Evolutionary conservation across 2,329 filamentous ascomycete genomes (phyloP).

Genomic region (Ilyonectria mors-panacis): DNA sequence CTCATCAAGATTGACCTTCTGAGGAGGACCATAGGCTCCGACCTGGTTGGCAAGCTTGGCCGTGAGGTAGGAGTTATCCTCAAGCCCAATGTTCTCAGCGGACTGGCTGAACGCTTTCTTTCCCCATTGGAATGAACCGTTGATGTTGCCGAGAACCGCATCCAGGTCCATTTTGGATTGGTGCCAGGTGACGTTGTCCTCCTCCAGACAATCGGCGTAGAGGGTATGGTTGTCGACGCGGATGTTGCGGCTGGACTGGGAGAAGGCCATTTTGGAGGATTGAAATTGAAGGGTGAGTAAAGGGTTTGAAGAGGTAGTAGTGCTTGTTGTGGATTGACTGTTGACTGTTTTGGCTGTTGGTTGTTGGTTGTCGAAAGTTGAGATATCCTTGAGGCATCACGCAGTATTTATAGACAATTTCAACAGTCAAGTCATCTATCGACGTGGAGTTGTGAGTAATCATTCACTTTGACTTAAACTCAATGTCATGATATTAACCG

Average conservation of each 20-base stretch:
- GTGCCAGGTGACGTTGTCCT: not conserved
- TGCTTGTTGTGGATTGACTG: not conserved
- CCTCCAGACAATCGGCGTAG: not conserved
- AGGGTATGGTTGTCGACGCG: not conserved
- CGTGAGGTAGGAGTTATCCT: not conserved
- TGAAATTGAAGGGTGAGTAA: not conserved
- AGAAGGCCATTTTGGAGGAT: not conserved
- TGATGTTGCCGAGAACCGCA: not conserved
- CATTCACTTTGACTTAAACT: not conserved
- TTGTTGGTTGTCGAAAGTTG: not conserved
- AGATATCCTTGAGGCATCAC: not conserved
- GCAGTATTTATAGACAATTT: not conserved
- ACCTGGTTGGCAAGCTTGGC: not conserved
- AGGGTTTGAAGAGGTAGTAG: not conserved
- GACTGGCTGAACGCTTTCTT: not conserved
- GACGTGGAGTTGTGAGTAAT: not conserved
- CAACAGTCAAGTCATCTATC: too few relatives aligned
- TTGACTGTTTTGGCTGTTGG: not conserved
- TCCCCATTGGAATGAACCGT: not conserved
- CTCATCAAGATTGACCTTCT: not conserved
- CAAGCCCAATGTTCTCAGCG: not conserved
- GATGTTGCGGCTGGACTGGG: not conserved
- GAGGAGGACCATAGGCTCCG: not conserved
- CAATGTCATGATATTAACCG: not conserved
- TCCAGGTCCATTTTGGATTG: not conserved